Conservation (phyloP, 768 basidiomycete genomes). For the Goffeauzyma gilvescens region DNA sequence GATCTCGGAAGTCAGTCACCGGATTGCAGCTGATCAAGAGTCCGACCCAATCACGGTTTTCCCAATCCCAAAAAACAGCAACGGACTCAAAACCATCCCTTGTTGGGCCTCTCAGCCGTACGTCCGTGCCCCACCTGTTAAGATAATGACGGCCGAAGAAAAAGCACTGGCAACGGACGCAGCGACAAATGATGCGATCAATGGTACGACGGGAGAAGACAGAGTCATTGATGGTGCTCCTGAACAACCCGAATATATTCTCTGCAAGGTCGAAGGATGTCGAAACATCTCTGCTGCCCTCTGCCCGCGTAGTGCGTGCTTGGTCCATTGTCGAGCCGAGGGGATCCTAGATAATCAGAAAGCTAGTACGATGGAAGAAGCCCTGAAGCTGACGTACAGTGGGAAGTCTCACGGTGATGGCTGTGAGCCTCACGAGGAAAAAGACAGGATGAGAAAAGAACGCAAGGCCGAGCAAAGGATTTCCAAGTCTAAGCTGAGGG, state of each 20-base stretch:
- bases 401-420: conserved; percentile 23
- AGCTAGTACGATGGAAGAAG: conserved; percentile 4
- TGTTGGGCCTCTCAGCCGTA: conserved; percentile 59
- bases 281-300: conserved; percentile 17
- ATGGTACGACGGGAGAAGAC: conserved; percentile 11
- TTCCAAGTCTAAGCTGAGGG: too few relatives aligned
- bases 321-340: conserved; percentile 25
- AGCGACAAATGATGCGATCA: conserved; percentile 1
- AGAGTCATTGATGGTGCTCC: conserved; percentile 3
- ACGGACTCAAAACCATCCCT: conserved; percentile 42
- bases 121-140: conserved; percentile 36
- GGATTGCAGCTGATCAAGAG: too few relatives aligned
- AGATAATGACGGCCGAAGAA: neutral
- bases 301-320: conserved; percentile 24
- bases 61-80: conserved; percentile 40
- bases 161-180: neutral
- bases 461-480: conserved; percentile 18
- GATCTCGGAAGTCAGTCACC: conserved; percentile 1
- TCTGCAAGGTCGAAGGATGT: conserved; percentile 9
- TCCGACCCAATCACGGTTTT: conserved; percentile 6
- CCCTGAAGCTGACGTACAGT: conserved; percentile 5
- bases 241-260: neutral
- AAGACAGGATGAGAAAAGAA: conserved; percentile 23
- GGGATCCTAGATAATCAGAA: conserved; percentile 17
- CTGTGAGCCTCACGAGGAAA: conserved; percentile 32